Conservation (phyloP, 345 rosid genomes). For the Eucalyptus shirleyi region DNA sequence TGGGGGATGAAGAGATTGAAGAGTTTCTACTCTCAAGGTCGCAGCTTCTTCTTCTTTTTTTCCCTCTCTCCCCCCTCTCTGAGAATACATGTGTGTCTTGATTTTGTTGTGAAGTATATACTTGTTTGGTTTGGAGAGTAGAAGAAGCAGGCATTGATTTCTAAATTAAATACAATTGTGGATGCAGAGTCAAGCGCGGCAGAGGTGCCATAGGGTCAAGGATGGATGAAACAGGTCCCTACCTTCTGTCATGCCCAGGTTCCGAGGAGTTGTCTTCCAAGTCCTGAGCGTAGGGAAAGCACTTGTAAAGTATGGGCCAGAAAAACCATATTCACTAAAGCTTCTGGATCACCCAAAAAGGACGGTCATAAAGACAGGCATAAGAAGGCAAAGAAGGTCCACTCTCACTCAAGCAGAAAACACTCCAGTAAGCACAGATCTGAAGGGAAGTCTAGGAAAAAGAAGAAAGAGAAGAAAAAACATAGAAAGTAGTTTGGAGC, state of each 20-base stretch:
- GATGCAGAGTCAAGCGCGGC: slow-evolving; percentile 65
- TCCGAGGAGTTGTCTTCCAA: slow-evolving; percentile 8
- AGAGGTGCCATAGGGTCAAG: slow-evolving; percentile 86
- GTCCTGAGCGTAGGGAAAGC: slow-evolving; percentile 4
- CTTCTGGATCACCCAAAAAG: slow-evolving; percentile 19
- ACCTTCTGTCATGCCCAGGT: slow-evolving; percentile 25
- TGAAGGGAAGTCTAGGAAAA: slow-evolving; percentile 22
- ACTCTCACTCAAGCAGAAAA: slow-evolving; percentile 21
- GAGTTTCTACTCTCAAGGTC: slow-evolving; percentile 76
- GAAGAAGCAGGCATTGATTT: neutral
- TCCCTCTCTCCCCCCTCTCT: neutral
- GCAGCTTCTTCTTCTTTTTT: neutral
- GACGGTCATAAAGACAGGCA: slow-evolving; percentile 8
- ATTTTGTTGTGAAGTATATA: neutral
- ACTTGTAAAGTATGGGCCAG: slow-evolving; percentile 34
- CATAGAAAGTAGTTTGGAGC: neutral
- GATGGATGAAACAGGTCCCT: slow-evolving; percentile 95
- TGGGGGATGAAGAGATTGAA: slow-evolving; percentile 64
- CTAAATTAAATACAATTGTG: neutral
- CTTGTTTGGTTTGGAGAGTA: neutral
- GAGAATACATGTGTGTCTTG: neutral
- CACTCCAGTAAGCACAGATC: slow-evolving; percentile 33
- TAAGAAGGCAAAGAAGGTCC: slow-evolving; percentile 20
- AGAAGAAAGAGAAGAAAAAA: slow-evolving; percentile 24
- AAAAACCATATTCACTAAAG: slow-evolving; percentile 23